phyloP scores from a whole-genome alignment of 2,329 filamentous ascomycete genomes.

The Neopestalotiopsis rosae region DNA sequence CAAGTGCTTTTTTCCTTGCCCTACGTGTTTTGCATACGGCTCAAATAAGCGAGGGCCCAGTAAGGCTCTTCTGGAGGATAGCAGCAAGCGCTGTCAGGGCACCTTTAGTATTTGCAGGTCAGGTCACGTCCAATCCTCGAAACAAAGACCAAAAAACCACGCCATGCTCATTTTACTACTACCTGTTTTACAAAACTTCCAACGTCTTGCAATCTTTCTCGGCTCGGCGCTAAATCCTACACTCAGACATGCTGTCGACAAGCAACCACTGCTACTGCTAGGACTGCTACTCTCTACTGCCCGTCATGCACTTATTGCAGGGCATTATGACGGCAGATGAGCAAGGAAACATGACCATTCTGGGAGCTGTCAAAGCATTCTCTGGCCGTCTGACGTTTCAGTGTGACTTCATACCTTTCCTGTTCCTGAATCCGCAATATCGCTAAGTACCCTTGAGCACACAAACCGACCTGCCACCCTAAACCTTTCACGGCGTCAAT shows the following conservation, averaged over 20 bases:
- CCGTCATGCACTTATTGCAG: background rate
- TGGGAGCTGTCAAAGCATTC: constrained; percentile 2
- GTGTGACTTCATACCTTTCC: constrained; percentile 18
- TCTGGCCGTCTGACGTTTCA: constrained; percentile 12
- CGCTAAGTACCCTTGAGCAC: background rate
- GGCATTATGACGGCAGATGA: background rate
- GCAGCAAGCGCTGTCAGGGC: no score
- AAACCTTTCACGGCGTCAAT: constrained; percentile 6
- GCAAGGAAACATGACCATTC: background rate
- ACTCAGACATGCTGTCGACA: background rate
- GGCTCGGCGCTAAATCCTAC: background rate
- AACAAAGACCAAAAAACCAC: no score
- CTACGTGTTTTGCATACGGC: background rate
- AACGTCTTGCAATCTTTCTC: background rate
- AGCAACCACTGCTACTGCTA: background rate
- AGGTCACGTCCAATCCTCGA: no score
- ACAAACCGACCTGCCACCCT: background rate
- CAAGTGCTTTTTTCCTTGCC: background rate
- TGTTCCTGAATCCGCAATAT: constrained; percentile 19
- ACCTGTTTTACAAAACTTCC: no score
- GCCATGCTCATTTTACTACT: no score
- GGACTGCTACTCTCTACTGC: no score
- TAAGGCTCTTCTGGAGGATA: background rate
- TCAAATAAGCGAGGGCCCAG: background rate
- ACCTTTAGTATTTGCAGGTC: no score